A percentile compares a stretch with the other conserved stretches of the same genome.
Evolutionary conservation across 2,329 filamentous ascomycete genomes (phyloP).

Genomic region (Lecanicillium sp.): DNA sequence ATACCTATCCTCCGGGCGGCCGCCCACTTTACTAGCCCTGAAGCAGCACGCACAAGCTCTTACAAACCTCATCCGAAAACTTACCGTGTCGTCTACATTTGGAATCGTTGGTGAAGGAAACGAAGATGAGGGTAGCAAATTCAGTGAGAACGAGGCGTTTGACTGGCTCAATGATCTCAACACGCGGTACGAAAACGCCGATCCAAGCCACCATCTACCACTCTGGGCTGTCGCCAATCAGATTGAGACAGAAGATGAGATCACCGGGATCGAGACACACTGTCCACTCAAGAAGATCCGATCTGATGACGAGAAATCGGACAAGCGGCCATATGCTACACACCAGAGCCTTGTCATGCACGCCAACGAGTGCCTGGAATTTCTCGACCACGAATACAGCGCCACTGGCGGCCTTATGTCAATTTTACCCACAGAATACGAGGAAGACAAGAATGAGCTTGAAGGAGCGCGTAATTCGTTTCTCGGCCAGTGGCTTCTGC

Average conservation of each 20-base stretch:
- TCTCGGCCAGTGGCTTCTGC: constrained; percentile 49
- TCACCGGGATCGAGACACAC: constrained; percentile 31
- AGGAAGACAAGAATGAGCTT: constrained; percentile 26
- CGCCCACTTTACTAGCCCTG: constrained; percentile 48
- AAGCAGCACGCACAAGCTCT: constrained; percentile 56
- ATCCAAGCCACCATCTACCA: constrained; percentile 38
- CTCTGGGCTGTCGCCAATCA: constrained; percentile 39
- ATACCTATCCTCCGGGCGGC: constrained; percentile 45
- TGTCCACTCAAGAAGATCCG: constrained; percentile 33
- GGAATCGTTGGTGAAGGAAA: constrained; percentile 12
- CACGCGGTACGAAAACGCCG: constrained; percentile 39
- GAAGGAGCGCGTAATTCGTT: constrained; percentile 40
- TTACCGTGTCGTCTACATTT: constrained; percentile 30
- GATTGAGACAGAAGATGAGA: constrained; percentile 33
- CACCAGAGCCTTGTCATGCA: constrained; percentile 46
- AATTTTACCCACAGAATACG: constrained; percentile 38
- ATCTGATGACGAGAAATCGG: constrained; percentile 10
- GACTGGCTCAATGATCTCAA: constrained; percentile 49
- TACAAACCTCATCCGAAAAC: constrained; percentile 39
- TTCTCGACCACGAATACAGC: constrained; percentile 51
- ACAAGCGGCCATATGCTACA: constrained; percentile 31
- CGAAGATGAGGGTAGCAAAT: constrained; percentile 17
- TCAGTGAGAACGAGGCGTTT: constrained; percentile 37
- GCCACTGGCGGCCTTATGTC: constrained; percentile 48
- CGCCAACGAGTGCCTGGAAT: constrained; percentile 51